Evolutionary conservation across 768 basidiomycete species (phyloP).

Genomic region (Trametes cinnabarina): DNA sequence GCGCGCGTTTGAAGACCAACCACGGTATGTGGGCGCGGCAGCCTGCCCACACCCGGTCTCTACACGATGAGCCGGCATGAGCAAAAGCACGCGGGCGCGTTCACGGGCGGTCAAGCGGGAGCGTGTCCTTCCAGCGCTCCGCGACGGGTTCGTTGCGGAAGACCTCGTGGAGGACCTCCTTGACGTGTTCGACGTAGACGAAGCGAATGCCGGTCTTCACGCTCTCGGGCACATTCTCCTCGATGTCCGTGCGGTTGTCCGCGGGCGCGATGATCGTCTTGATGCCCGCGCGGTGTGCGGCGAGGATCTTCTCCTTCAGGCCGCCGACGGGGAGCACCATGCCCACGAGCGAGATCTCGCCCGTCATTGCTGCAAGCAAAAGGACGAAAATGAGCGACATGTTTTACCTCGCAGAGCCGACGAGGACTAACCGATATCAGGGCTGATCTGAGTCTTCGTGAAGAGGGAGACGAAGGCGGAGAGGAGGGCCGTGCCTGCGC

Average conservation of each 20-base stretch:
- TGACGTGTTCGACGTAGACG: conserved; percentile 92
- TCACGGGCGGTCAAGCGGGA: conserved; percentile 25
- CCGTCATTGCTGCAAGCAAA: conserved; percentile 79
- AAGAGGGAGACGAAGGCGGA: conserved; percentile 91
- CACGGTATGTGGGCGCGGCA: too few species aligned
- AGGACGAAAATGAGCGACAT: not conserved
- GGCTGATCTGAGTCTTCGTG: conserved; percentile 77
- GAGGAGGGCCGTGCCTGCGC: conserved; percentile 91
- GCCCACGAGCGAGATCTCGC: conserved; percentile 94
- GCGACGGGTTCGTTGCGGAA: conserved; percentile 62
- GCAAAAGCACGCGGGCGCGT: not conserved
- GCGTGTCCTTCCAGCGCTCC: conserved; percentile 68
- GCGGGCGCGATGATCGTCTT: conserved; percentile 85
- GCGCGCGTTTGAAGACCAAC: too few species aligned
- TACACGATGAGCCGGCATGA: not conserved
- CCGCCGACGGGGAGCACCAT: conserved; percentile 97
- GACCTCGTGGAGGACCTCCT: conserved; percentile 85
- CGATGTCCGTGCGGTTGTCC: conserved; percentile 90
- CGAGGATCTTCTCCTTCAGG: conserved; percentile 93
- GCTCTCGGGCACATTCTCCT: conserved; percentile 94
- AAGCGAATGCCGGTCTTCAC: conserved; percentile 95
- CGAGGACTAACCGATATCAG: conserved; percentile 74
- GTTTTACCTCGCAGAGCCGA: not conserved
- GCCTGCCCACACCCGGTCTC: too few species aligned
- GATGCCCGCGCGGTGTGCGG: conserved; percentile 95